Base-by-base conservation (phyloP, 768 basidiomycete species). In the Mycena galericulata region DNA sequence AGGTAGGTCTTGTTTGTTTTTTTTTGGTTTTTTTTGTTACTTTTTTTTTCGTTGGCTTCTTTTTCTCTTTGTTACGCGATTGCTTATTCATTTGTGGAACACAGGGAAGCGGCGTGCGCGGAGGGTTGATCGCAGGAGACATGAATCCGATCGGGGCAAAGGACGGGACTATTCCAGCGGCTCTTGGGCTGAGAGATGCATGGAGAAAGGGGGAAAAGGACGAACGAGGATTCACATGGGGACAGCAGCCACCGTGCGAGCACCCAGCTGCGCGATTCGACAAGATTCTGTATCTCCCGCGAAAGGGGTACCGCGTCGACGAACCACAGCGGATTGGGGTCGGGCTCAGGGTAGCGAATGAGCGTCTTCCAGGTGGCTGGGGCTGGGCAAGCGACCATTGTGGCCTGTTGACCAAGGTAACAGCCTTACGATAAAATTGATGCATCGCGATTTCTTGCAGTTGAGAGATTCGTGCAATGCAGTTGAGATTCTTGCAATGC, bases 311-410 rank as follows among this genome's bases (percentile, higher is more conserved):
- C 62, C 81, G 81, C 55, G 82, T 93, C 38, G 86, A 87, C 8
- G 81, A 85, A 45, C 88, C 90, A 0, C 74, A 80, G 71, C 81
- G 81, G 46, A 83, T 93, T 36, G 93, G 92, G 3, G 77, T 89
- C 34, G 89, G 85, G 0, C 71, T 88, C 43, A 85, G 81, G 75
- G 83, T 83, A 20, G 63, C 57, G 4, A 70, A 67, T 18, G 78
- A 79, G 6, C 84, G 80, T 4, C 18, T 62, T 8, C 78, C 78
- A 24, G 72, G 68, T 14, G 70, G 70, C 27, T 71, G 73, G 27
- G 41, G 76, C 4, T 93, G 87, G 85, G 83, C 85, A 22, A 92
- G 90, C 71, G 92, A 94, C 72, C 92, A 94, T 68, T 89, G 80
- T 76, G 92, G 91, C 5, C 78, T 94, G 59, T 77, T 73, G 75